Base-by-base conservation (phyloP, 352 stramenopile species). In the Globisporangium paroecandrum region DNA sequence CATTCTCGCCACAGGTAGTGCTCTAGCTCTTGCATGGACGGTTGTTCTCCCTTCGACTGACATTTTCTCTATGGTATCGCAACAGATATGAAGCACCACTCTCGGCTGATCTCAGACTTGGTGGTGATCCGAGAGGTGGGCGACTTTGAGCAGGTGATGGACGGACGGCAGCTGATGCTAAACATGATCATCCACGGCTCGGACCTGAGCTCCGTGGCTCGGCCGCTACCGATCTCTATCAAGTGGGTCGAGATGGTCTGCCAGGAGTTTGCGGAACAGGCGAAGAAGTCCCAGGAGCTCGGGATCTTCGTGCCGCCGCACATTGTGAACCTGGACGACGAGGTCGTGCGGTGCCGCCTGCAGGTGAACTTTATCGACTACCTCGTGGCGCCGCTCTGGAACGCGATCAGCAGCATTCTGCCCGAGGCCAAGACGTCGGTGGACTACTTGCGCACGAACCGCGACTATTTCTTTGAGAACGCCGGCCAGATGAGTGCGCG, bases 321-420 rank as follows among this genome's bases (percentile, higher is more conserved):
- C 65, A 88, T 96, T 32, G 70, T 87, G 60, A 89, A 91, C 41
- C 63, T 93, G 63, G 77, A 94, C n/a, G 79, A 91, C 36, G 81
- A 91, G 62, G 74, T 68, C 2, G 81, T 76, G 29, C 82, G 82
- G 27, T 87, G 70, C 47, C 82, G 82, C 4, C 66, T 94, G 41
- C 83, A 94, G 62, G 84, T 94, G 65, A 94, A 94, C 73, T 94
- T 94, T 60, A 90, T 94, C 70, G 84, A 94, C 71, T 94, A 94
- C 71, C 77, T 94, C 54, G 85, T 94, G 38, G 74, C 81, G 18
- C 85, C 85, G 54, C 67, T 94, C 25, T 94, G 85, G 85, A 84
- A 78, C 41, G 61, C 82, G 2, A 85, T 94, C 57, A 73, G 74
- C 10, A 58, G 70, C 47, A 85, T 94, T 62, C 38, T 94, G 51